Base-by-base conservation (phyloP, 2,329 filamentous ascomycete species). In the Hypoxylon rubiginosum region DNA sequence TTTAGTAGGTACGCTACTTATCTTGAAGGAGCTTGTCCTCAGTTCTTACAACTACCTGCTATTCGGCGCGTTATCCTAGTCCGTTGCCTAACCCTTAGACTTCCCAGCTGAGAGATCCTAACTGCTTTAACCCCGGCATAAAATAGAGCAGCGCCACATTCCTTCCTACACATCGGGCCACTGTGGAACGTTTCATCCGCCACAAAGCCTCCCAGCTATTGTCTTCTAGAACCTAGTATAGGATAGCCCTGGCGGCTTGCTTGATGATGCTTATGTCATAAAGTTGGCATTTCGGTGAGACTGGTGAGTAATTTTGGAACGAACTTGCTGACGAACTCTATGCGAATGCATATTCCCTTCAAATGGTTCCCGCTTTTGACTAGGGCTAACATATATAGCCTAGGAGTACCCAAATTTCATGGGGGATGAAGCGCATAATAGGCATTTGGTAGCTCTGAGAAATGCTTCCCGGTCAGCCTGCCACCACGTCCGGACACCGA, bases 401-500 rank as follows among this genome's bases (percentile, higher is more conserved):
- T 52, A 66, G 65, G 57, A 62, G 50, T 66, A 68, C 50, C 64
- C 65, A 64, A 67, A 50, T 49, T 64, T 66, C 64, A 72, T 72
- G 71, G 69, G 70, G 72, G 69, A 58, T 69, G 68, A 69, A 70
- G 67, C 63, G 62, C 66, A 68, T 57, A 58, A 61, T 60, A 60
- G 68, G 63, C 63, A 70, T 66, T 66, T 69, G 49, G 72, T 62
- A 67, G 63, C 61, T 70, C 66, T 71, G 64, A 69, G 74, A 74
- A 72, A 76, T 76, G 74, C 71, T 76, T 74, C 70, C 73, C 66
- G 73, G 73, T 68, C 70, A 73, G 63, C 67, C 72, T 61, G 64
- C 62, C 63, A 62, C 68, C 64, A 65, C 72, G 63, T 64, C 71
- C 64, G 72, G 73, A 74, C 70, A 73, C 72, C 71, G 72, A 59